These are phyloP conservation scores for Alternaria arborescens DNA, from an alignment of 2,329 filamentous ascomycete genomes.

Conservation along the genomic window DNA sequence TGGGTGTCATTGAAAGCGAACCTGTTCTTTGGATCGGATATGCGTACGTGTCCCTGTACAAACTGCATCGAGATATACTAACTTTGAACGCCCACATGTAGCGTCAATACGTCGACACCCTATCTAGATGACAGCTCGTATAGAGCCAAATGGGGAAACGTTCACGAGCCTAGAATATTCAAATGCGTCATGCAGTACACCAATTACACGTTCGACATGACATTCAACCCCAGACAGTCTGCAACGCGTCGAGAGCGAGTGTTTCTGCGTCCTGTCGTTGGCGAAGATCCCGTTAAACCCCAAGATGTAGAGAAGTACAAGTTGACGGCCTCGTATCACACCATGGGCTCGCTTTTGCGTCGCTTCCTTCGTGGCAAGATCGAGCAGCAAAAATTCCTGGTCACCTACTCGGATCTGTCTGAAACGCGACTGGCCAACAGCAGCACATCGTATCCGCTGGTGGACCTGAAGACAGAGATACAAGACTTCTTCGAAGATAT, in stretches of 20 bases:
- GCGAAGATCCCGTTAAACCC: slow-evolving; percentile 38
- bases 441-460: slow-evolving; percentile 38
- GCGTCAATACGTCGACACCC: slow-evolving; percentile 36
- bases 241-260: slow-evolving; percentile 35
- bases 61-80: neutral
- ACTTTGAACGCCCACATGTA: neutral
- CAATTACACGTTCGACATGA: slow-evolving; percentile 48
- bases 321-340: slow-evolving; percentile 43
- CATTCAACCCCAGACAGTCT: slow-evolving; percentile 38
- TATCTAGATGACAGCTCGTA: slow-evolving; percentile 33
- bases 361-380: slow-evolving; percentile 49
- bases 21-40: slow-evolving; percentile 51
- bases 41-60: slow-evolving; percentile 4
- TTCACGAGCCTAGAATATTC: slow-evolving; percentile 47
- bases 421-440: slow-evolving; percentile 46
- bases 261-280: slow-evolving; percentile 41
- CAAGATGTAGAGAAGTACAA: slow-evolving; percentile 42
- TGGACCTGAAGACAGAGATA: slow-evolving; percentile 38
- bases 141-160: slow-evolving; percentile 38
- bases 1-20: slow-evolving; percentile 47
- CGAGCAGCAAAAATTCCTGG: slow-evolving; percentile 28
- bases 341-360: slow-evolving; percentile 44
- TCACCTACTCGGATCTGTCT: slow-evolving; percentile 47
- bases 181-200: slow-evolving; percentile 48
- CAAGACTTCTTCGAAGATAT: slow-evolving; percentile 50